Conservation (phyloP, 2,329 filamentous ascomycete genomes). For the Talaromyces islandicus region DNA sequence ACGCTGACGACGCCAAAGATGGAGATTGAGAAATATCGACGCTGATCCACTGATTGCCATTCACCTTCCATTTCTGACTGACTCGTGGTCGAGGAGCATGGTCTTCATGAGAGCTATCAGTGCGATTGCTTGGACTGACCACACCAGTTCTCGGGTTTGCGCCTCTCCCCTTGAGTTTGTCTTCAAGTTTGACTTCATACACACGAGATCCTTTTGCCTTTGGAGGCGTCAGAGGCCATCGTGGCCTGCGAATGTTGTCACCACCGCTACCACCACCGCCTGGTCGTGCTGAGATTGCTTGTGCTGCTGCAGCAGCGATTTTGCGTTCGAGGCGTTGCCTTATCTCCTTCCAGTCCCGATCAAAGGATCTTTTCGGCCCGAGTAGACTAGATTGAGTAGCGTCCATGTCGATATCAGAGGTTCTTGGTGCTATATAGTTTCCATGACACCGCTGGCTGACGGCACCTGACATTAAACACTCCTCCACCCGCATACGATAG, state of each 20-base stretch:
- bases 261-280: slow-evolving; percentile 3
- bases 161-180: slow-evolving; percentile 27
- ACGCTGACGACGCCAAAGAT: slow-evolving; percentile 12
- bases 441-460: slow-evolving; percentile 5
- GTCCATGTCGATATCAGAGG: slow-evolving; percentile 6
- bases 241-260: slow-evolving; percentile 1
- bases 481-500: background rate
- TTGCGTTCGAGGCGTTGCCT: slow-evolving; percentile 11
- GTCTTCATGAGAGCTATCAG: slow-evolving; percentile 15
- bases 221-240: slow-evolving; percentile 5
- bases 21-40: slow-evolving; percentile 21
- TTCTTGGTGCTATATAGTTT: background rate
- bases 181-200: slow-evolving; percentile 21
- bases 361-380: slow-evolving; percentile 7
- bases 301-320: slow-evolving; percentile 9
- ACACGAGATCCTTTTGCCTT: slow-evolving; percentile 5
- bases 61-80: slow-evolving; percentile 26
- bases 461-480: slow-evolving; percentile 4
- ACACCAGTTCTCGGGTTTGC: slow-evolving; percentile 32
- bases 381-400: background rate
- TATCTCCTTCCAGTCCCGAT: slow-evolving; percentile 11
- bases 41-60: slow-evolving; percentile 31
- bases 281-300: slow-evolving; percentile 8
- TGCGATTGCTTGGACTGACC: slow-evolving; percentile 27
- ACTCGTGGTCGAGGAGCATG: slow-evolving; percentile 6